These are phyloP conservation scores for Panaeolus cyanescens DNA, from an alignment of 768 basidiomycete species.

Conservation along the genomic window DNA sequence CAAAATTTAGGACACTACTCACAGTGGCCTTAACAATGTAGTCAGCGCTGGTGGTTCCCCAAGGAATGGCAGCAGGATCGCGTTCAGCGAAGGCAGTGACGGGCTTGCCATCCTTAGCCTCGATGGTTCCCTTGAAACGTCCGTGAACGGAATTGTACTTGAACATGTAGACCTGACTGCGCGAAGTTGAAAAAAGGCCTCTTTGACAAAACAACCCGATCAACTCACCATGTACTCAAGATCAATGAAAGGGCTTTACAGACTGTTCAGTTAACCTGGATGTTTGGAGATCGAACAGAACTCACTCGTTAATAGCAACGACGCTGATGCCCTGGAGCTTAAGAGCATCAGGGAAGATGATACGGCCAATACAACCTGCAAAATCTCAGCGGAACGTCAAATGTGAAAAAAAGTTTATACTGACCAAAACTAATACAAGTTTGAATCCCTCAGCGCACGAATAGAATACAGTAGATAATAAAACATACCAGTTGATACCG, in stretches of 20 bases:
- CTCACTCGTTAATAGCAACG: constrained; percentile 93
- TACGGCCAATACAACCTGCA: constrained; percentile 99
- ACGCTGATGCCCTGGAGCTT: constrained; percentile 74
- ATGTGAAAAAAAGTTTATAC: background rate
- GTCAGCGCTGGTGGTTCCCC: no score
- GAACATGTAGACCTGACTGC: constrained; percentile 99
- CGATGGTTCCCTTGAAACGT: constrained; percentile 84
- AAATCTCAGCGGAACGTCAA: constrained; percentile 9
- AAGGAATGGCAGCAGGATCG: no score
- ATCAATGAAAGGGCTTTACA: constrained; percentile 89
- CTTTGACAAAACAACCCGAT: no score
- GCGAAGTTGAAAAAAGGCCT: no score
- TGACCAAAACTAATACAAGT: no score
- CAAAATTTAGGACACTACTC: no score
- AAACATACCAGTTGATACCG: constrained; percentile 89
- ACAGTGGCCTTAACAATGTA: no score
- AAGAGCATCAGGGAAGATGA: constrained; percentile 94
- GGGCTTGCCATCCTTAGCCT: constrained; percentile 81
- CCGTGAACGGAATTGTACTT: constrained; percentile 95
- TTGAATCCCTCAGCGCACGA: constrained; percentile 88
- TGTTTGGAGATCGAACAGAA: no score
- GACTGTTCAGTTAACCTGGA: constrained; percentile 1
- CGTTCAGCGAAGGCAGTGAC: constrained; percentile 82
- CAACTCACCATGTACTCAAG: constrained; percentile 88
- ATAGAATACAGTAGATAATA: constrained; percentile 13